Evolutionary conservation across 2,329 filamentous ascomycete genomes (phyloP).

Genomic region (Metarhizium album): DNA sequence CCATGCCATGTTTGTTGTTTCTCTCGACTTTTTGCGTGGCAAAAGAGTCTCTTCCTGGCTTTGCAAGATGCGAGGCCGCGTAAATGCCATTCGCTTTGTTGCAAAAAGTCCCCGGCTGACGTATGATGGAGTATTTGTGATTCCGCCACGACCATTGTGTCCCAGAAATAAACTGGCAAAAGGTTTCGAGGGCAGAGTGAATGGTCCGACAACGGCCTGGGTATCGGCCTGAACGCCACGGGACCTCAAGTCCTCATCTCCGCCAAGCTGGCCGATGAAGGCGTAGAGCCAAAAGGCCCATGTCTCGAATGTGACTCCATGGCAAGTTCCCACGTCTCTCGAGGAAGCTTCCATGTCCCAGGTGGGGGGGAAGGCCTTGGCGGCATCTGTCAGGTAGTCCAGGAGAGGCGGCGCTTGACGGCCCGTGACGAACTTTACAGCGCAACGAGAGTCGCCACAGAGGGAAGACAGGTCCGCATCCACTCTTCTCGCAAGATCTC

Average conservation of each 20-base stretch:
- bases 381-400: slow-evolving; percentile 22
- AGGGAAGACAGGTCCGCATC: slow-evolving; percentile 25
- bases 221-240: slow-evolving; percentile 10
- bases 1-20: slow-evolving; percentile 7
- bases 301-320: slow-evolving; percentile 24
- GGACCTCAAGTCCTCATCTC: slow-evolving; percentile 22
- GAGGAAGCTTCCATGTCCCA: slow-evolving; percentile 20
- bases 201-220: slow-evolving; percentile 24
- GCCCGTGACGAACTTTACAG: slow-evolving; percentile 21
- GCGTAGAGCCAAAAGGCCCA: slow-evolving; percentile 33
- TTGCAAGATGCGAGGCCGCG: slow-evolving; percentile 11
- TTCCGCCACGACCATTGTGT: slow-evolving; percentile 24
- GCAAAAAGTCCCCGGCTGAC: slow-evolving; percentile 24
- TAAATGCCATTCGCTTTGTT: slow-evolving; percentile 24
- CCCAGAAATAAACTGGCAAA: slow-evolving; percentile 27
- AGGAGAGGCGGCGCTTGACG: slow-evolving; percentile 21
- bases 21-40: slow-evolving; percentile 6
- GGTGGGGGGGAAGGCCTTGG: slow-evolving; percentile 18
- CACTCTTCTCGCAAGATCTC: slow-evolving; percentile 20
- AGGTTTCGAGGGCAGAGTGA: slow-evolving; percentile 28
- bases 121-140: slow-evolving; percentile 24
- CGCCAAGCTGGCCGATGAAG: slow-evolving; percentile 26
- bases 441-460: slow-evolving; percentile 21
- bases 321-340: slow-evolving; percentile 20
- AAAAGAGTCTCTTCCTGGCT: slow-evolving; percentile 1